A percentile compares a stretch with the other conserved stretches of the same genome.
phyloP scores from a whole-genome alignment of 2,329 filamentous ascomycete species.

The Daldinia eschscholtzii region DNA sequence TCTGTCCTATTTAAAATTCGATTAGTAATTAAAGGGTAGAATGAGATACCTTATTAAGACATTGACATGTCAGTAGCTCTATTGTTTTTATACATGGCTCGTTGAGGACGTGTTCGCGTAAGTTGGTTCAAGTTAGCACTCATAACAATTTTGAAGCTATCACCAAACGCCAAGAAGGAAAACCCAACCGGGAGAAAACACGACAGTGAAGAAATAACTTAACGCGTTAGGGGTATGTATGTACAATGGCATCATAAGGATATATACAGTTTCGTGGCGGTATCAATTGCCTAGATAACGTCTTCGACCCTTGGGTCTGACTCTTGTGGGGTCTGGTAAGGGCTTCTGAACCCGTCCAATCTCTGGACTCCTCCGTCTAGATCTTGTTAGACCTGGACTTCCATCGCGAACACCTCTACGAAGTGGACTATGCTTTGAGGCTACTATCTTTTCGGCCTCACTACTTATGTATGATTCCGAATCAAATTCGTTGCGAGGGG shows the following conservation, averaged over 20 bases:
- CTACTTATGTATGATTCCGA: constrained; percentile 53
- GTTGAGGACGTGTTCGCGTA: neutral
- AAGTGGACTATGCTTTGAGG: constrained; percentile 43
- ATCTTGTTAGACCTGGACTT: constrained; percentile 53
- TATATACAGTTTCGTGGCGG: constrained; percentile 53
- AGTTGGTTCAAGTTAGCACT: constrained; percentile 27
- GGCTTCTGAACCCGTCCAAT: constrained; percentile 64
- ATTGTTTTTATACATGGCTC: neutral
- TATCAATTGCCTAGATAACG: constrained; percentile 53
- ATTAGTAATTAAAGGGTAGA: constrained; percentile 1
- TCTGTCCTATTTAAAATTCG: neutral
- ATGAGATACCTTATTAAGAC: neutral
- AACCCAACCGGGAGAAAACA: constrained; percentile 17
- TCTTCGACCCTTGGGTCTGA: constrained; percentile 58
- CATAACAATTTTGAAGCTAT: constrained; percentile 24
- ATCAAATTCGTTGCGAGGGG: constrained; percentile 56
- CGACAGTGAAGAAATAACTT: constrained; percentile 28
- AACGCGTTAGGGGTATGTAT: constrained; percentile 42
- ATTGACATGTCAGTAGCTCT: neutral
- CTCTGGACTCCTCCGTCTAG: constrained; percentile 61
- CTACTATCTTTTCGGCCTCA: constrained; percentile 41
- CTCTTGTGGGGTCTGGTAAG: constrained; percentile 56
- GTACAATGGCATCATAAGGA: constrained; percentile 49
- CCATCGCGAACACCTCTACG: constrained; percentile 50
- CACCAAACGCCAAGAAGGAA: constrained; percentile 31